phyloP scores from a whole-genome alignment of 441 rosid genomes.

The Hura crepitans region DNA sequence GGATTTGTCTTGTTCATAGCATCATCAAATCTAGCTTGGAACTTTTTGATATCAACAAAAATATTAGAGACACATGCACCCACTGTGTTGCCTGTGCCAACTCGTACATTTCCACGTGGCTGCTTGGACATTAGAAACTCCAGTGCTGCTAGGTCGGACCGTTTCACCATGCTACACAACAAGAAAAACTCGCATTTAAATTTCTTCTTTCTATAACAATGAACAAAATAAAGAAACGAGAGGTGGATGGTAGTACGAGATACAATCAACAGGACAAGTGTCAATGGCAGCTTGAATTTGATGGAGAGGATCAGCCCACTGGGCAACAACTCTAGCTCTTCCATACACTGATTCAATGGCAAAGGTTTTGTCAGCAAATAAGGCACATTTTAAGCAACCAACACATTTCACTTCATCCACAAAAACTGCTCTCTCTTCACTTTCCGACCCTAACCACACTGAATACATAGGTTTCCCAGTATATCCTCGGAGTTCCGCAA shows the following conservation, averaged over 20 bases:
- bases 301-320: slow-evolving; percentile 85
- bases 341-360: slow-evolving; percentile 73
- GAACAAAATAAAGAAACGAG: background rate
- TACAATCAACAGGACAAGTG: slow-evolving; percentile 79
- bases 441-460: slow-evolving; percentile 68
- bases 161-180: slow-evolving; percentile 55
- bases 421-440: slow-evolving; percentile 68
- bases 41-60: slow-evolving; percentile 73
- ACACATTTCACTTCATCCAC: slow-evolving; percentile 93
- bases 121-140: slow-evolving; percentile 90
- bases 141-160: slow-evolving; percentile 72
- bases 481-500: slow-evolving; percentile 62
- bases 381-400: slow-evolving; percentile 88
- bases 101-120: slow-evolving; percentile 72
- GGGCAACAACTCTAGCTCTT: slow-evolving; percentile 84
- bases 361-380: slow-evolving; percentile 69
- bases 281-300: slow-evolving; percentile 74
- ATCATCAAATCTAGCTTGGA: slow-evolving; percentile 44
- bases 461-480: slow-evolving; percentile 75
- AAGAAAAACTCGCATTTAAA: background rate
- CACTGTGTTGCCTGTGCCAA: slow-evolving; percentile 53
- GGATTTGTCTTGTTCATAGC: slow-evolving; percentile 31
- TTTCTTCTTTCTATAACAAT: too few species aligned
- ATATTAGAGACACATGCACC: slow-evolving; percentile 66
- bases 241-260: slow-evolving; percentile 45